Evolutionary conservation across 2,329 filamentous ascomycete genomes (phyloP), one percentile per base, ranked within the genome.

Genomic region (Emmonsiellopsis sp.): DNA sequence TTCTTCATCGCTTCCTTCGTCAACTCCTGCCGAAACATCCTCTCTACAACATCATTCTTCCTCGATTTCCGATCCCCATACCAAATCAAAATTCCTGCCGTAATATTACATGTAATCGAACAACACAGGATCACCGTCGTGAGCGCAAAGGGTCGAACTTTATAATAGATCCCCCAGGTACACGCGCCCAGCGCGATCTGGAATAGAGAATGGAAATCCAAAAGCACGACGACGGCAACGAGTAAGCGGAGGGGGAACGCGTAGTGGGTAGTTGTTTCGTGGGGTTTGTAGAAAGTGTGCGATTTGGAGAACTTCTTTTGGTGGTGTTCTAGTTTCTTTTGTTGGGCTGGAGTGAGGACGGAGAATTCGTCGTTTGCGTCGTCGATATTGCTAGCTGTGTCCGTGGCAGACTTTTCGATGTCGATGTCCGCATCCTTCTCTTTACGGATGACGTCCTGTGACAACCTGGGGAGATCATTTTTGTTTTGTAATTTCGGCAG

Each of bases 281-380:
- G 86, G 0, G 88, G 88, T 62, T 91, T 91, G 75, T 94, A 94
- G 68, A 92, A 94, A 5, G 86, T 90, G 66, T 94, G 88, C 0
- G 85, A 89, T 60, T 86, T 88, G 63, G 85, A 79, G 63, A 93
- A 86, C 63, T 91, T 92, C 60, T 76, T 78, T 63, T 91, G 86
- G 63, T 94, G 88, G 64, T 93, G 84, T 49, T 84, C 77, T 8
- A 94, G 77, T 48, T 78, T 81, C 55, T 77, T 77, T 63, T 90
- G 85, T 65, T 93, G 86, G 55, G 78, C 69, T 4, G 74, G 72
- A 0, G 75, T 83, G 2, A 93, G 74, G 3, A 88, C 84, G 0
- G 81, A 81, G 57, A 75, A 79, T 61, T 83, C 77, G 53, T 77
- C 74, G 34, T 80, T 58, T 62, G 60, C 33, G 53, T 77, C 74